These are phyloP conservation scores for Aschersonia sp. DNA, from an alignment of 2,329 filamentous ascomycete species.

Conservation along the genomic window DNA sequence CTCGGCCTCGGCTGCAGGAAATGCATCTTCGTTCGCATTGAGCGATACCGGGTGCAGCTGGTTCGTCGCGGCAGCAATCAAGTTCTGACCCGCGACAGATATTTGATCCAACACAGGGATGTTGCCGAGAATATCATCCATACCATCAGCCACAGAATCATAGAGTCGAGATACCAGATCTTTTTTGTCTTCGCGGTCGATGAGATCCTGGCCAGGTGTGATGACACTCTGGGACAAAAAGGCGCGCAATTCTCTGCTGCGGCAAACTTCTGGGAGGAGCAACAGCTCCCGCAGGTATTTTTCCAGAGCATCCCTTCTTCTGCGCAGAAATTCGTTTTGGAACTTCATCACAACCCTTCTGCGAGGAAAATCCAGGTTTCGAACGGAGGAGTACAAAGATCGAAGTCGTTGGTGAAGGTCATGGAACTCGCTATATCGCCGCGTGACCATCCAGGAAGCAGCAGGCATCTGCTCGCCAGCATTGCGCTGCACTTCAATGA, in stretches of 20 bases:
- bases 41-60: slow-evolving; percentile 44
- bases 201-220: slow-evolving; percentile 41
- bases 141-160: slow-evolving; percentile 91
- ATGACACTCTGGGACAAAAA: slow-evolving; percentile 86
- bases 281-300: slow-evolving; percentile 73
- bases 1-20: slow-evolving; percentile 62
- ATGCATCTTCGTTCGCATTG: slow-evolving; percentile 34
- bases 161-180: slow-evolving; percentile 93
- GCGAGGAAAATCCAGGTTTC: slow-evolving; percentile 81
- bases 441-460: slow-evolving; percentile 86
- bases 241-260: slow-evolving; percentile 78
- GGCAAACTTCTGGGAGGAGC: slow-evolving; percentile 81
- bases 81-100: slow-evolving; percentile 80
- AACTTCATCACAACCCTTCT: slow-evolving; percentile 91
- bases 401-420: slow-evolving; percentile 85
- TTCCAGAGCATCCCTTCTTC: slow-evolving; percentile 71
- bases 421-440: slow-evolving; percentile 93
- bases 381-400: slow-evolving; percentile 71
- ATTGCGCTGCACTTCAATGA: slow-evolving; percentile 79
- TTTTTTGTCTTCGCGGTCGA: slow-evolving; percentile 51
- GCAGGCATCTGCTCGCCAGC: slow-evolving; percentile 93
- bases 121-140: slow-evolving; percentile 95
- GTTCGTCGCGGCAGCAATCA: slow-evolving; percentile 62
- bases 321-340: slow-evolving; percentile 89
- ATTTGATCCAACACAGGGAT: slow-evolving; percentile 92